Evolutionary conservation across 306 rosid genomes (phyloP), one percentile per base, ranked within the genome.

Genomic region (Gillenia trifoliata): DNA sequence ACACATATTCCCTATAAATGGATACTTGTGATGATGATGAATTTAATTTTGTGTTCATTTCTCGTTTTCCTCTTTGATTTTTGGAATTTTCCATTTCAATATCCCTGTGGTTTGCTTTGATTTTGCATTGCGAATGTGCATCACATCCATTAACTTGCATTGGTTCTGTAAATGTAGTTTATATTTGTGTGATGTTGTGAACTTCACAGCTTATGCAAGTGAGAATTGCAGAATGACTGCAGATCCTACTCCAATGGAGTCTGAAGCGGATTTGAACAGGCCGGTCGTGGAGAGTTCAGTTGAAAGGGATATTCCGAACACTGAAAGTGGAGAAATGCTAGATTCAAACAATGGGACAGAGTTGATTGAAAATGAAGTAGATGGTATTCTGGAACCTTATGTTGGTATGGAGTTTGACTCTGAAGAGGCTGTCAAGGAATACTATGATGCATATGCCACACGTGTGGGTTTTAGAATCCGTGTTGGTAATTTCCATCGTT

Each of bases 401-500:
- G 77, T 79, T 43, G 86, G 84, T 17, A 83, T 83, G 84, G 81
- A 79, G 71, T 83, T 83, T 75, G 79, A 79, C n/a, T 79, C 84
- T 20, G 86, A 83, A 73, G 84, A 64, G 66, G 74, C 73, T 31
- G 77, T 81, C 61, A 83, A 52, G 79, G 54, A 43, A 2, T 83
- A 72, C 50, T 83, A 83, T 49, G 71, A 68, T 19, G 71, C 52
- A 45, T 83, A 79, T 43, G 86, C 84, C 0, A 72, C 28, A 7
- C 74, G 25, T 9, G 73, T 76, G 63, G 86, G 86, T 38, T 83
- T 83, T 63, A 28, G 77, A 11, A 36, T 84, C 43, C 80, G 85
- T 54, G 78, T 80, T 31, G 85, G 82, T 66, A 69, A 73, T 26
- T 84, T 84, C 40, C 84, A 84, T 40, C 87, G 87, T 25, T 57